Evolutionary conservation across 1,284 basidiomycete genomes (phyloP).

Genomic region (Microbotryum intermedium): DNA sequence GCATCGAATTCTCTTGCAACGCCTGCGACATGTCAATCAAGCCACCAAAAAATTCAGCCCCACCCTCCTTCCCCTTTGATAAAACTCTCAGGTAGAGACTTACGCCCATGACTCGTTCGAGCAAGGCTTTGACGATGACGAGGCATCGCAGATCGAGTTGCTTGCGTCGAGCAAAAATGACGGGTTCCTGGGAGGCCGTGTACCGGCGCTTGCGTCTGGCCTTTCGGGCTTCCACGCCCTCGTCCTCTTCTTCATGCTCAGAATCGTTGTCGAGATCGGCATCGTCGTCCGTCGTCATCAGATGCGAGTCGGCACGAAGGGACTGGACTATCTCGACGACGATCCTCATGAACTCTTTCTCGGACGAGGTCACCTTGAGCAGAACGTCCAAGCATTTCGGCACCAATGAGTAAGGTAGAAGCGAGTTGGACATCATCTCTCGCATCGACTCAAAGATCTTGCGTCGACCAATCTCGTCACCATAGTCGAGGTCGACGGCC

Average conservation of each 20-base stretch:
- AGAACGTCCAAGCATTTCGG: constrained; percentile 79
- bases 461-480: constrained; percentile 85
- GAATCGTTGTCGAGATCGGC: constrained; percentile 45
- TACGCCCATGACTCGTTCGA: constrained; percentile 84
- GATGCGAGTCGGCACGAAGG: constrained; percentile 51
- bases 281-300: constrained; percentile 27
- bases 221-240: not conserved
- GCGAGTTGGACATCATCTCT: constrained; percentile 79
- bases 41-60: not conserved
- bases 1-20: constrained; percentile 85
- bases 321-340: constrained; percentile 90
- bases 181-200: not conserved
- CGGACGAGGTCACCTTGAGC: constrained; percentile 69
- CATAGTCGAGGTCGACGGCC: constrained; percentile 78
- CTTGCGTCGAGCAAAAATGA: constrained; percentile 47
- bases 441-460: constrained; percentile 84
- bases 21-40: constrained; percentile 45
- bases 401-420: constrained; percentile 69
- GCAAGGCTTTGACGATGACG: constrained; percentile 78
- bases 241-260: constrained; percentile 25
- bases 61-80: not conserved
- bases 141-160: constrained; percentile 73
- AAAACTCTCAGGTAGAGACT: constrained; percentile 35
- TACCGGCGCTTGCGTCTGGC: not conserved
- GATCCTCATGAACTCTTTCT: constrained; percentile 84